Evolutionary conservation across 257 asterid species (phyloP), one percentile per base, ranked within the genome.

Genomic region (Penstemon barbatus): DNA sequence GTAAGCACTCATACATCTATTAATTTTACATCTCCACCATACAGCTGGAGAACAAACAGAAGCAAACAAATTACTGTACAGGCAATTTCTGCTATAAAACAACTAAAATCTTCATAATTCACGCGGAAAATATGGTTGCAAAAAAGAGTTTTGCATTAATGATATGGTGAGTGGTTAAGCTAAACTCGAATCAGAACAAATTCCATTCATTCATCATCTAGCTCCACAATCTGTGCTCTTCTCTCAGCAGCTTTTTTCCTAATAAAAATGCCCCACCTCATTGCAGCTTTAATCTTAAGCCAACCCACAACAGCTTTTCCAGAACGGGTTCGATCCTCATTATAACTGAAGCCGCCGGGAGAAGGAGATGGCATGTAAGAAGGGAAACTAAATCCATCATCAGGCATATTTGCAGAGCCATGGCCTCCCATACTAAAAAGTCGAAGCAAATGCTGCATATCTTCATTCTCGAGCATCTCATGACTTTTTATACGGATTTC

Each of bases 191-290:
- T 10, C 7, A 13, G 3, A 39, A 39, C 52, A 51, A 42, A 49
- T 66, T 61, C 73, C 86, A 90, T 44, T 88, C 93, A 11, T 43
- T 89, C 94, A 12, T 93, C 97, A 9, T 94, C 99, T 60, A 94
- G 65, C 73, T 91, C 97, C 75, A 83, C 97, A 42, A 94, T 82
- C 72, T 83, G 97, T n/a, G 99, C 97, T 70, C 95, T 77, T 79
- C 91, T 89, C 71, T 94, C 97, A 55, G 99, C 99, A 19, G 97
- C 97, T 78, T 94, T 94, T 82, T 89, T 91, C 85, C 99, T 86
- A 63, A 91, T 80, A 74, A 94, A 94, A 71, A 94, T 89, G 11
- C 95, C 99, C 99, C 99, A 94, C 76, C 97, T 89, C 99, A 91
- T 91, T 0, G 97, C 99, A 48, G 97, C 99, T 78, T 94, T 94